Base-by-base conservation (phyloP, 768 basidiomycete genomes). In the Podaxis rugospora region DNA sequence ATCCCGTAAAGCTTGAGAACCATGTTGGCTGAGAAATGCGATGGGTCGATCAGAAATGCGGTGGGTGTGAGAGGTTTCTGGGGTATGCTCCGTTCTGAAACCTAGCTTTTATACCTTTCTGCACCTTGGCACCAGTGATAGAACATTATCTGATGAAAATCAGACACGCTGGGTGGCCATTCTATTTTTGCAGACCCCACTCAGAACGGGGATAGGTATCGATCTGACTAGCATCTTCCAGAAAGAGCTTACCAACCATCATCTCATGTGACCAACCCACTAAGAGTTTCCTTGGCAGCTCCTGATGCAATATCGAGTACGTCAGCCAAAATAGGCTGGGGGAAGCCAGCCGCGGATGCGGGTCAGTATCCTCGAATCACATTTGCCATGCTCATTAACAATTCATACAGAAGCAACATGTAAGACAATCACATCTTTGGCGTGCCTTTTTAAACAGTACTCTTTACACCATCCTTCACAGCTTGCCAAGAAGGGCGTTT, bases 1-100 rank as follows among this genome's bases (percentile, higher is more conserved):
- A 51, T 62, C 37, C 74, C 76, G 52, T 72, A 69, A 13, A 77
- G 65, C 57, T 74, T 75, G 61, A 77, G 55, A 28, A 73, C 72
- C 75, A 74, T 77, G 11, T 11, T 63, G 28, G 42, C 6, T 44
- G 42, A 14, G 18, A 44, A 7, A 44, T 44, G 18, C 32, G 32
- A 2, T 32, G 18, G 42, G n/a, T 16, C 5, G 42, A 44, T 44
- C 16, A 44, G n/a, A 44, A n/a, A 18, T 44, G 14, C n/a, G 42
- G 6, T 7, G n/a, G 6, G 18, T 44, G 6, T n/a, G 42, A 44
- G 42, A 44, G n/a, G 42, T n/a, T 7, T 16, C 42, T 44, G 42
- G 7, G 39, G 14, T 16, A n/a, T n/a, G 11, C 39, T n/a, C 11
- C 6, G 39, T 16, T 14, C 16, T 40, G 39, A 40, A 4, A n/a